Evolutionary conservation across 83 land plant genomes (phyloP).

Genomic region (Picea mariana): DNA sequence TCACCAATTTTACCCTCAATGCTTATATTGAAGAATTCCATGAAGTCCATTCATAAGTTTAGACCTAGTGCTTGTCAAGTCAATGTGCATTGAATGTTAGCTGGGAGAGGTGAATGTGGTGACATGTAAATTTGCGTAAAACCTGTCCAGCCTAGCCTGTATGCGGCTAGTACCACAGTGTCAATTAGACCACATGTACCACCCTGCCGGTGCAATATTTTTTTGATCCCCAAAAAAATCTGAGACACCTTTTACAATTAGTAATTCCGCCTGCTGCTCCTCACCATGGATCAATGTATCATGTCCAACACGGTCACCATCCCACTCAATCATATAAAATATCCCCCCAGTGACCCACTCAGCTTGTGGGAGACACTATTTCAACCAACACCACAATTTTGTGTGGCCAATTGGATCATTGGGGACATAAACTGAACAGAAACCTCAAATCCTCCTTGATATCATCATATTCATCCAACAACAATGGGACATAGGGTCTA

Average conservation of each 20-base stretch:
- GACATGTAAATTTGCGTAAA: neutral
- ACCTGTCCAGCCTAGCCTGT: neutral
- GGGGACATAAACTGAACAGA: neutral
- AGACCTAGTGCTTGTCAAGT: neutral
- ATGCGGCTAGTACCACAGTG: neutral
- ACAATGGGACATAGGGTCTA: neutral
- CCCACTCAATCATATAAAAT: neutral
- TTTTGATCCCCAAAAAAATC: neutral
- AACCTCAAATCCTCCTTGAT: neutral
- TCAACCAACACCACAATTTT: neutral
- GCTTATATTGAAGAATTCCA: too few species aligned
- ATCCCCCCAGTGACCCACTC: neutral
- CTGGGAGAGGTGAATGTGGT: neutral
- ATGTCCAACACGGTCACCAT: neutral
- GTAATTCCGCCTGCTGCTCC: neutral
- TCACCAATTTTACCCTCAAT: too few species aligned
- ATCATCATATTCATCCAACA: too few species aligned
- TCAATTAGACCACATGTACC: neutral
- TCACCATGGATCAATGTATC: neutral
- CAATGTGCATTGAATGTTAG: neutral
- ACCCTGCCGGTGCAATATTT: neutral
- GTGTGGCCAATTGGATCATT: neutral
- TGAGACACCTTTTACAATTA: neutral
- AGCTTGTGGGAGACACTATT: neutral
- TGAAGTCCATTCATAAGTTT: too few species aligned